These are phyloP conservation scores for Neopestalotiopsis clavispora DNA, from an alignment of 2,329 filamentous ascomycete genomes.

Conservation along the genomic window DNA sequence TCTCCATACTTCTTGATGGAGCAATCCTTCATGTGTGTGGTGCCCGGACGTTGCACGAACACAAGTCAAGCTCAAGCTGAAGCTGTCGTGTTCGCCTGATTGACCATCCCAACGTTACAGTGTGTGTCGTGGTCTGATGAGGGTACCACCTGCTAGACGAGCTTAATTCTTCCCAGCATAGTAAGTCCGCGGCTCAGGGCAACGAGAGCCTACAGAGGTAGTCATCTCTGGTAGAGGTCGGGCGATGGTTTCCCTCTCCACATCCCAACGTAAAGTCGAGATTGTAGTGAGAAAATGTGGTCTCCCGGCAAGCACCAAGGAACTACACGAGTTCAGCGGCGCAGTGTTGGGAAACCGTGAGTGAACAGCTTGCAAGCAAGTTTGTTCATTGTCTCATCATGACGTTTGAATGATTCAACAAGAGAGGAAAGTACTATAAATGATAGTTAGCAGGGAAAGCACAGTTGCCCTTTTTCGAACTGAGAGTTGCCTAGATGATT, in stretches of 20 bases:
- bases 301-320: slow-evolving; percentile 28
- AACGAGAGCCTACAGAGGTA: not conserved
- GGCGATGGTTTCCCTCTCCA: slow-evolving; percentile 48
- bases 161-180: not conserved
- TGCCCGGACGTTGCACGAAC: not conserved
- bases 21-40: not conserved
- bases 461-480: not conserved
- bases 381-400: not conserved
- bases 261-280: slow-evolving; percentile 51
- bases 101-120: not conserved
- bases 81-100: not conserved
- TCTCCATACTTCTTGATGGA: not conserved
- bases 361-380: not conserved
- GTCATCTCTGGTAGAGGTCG: not conserved
- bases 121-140: not conserved
- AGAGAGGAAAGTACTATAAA: not conserved
- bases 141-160: not conserved
- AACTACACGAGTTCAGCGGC: slow-evolving; percentile 12
- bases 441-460: slow-evolving; percentile 5
- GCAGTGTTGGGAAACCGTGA: not conserved
- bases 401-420: not conserved
- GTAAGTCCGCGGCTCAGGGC: not conserved
- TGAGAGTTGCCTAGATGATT: not conserved
- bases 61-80: not conserved
- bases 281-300: slow-evolving; percentile 58